Percentiles rank a stretch among this genome's conserved stretches.
phyloP scores from a whole-genome alignment of 225 moss, liverwort and hornwort species.

The Pleurozium schreberi region DNA sequence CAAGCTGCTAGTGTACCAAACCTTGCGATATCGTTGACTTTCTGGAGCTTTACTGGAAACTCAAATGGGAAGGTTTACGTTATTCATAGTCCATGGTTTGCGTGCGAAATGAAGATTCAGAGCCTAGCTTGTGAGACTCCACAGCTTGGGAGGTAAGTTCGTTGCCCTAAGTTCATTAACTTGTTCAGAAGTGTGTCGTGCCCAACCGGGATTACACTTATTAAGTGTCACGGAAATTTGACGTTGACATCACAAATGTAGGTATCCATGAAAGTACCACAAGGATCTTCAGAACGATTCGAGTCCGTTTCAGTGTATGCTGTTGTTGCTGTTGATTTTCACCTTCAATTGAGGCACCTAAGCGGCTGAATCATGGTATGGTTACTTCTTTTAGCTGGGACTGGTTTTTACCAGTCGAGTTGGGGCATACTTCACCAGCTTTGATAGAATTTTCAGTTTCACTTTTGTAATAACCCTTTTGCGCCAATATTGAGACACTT shows the following conservation, averaged over 20 bases:
- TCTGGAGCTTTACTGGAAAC: not conserved
- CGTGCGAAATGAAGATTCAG: too few relatives aligned
- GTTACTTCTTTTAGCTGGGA: not conserved
- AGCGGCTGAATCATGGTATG: not conserved
- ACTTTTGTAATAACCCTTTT: not conserved
- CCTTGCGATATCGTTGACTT: not conserved
- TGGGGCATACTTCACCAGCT: not conserved
- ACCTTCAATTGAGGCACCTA: not conserved
- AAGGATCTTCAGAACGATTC: constrained; percentile 67
- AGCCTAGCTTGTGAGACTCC: not conserved
- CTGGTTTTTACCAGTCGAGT: not conserved
- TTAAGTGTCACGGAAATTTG: not conserved
- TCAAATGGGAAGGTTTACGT: not conserved
- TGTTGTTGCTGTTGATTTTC: not conserved
- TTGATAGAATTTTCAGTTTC: not conserved
- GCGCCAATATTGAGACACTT: not conserved
- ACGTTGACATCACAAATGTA: not conserved
- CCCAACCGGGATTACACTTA: not conserved
- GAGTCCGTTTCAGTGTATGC: constrained; percentile 29
- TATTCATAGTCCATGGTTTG: not conserved
- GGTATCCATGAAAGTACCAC: constrained; percentile 30
- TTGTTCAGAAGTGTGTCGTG: not conserved
- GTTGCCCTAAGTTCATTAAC: not conserved
- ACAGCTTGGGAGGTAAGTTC: not conserved
- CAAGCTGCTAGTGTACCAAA: too few relatives aligned